Evolutionary conservation across 441 rosid species (phyloP).

Genomic region (Pelargonium myrrhifolium): DNA sequence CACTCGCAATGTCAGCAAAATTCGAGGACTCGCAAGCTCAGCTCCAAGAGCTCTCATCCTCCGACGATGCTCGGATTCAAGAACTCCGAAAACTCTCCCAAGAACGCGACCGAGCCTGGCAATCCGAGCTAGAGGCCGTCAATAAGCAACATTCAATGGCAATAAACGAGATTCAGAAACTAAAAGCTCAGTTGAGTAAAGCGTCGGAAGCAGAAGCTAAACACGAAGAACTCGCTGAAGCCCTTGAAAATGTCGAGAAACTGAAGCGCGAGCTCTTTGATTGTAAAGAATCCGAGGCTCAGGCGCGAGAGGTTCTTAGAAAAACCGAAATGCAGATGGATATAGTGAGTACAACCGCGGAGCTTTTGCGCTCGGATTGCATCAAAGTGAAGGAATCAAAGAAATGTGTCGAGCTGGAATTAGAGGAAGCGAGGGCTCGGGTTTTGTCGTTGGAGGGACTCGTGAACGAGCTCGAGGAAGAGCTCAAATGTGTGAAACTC

Average conservation of each 20-base stretch:
- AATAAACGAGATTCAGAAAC: conserved; percentile 79
- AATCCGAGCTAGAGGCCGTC: conserved; percentile 90
- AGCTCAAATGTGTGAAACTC: conserved; percentile 18
- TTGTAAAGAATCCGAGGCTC: conserved; percentile 74
- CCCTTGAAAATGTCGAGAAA: conserved; percentile 57
- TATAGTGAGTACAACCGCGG: conserved; percentile 51
- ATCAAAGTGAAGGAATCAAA: conserved; percentile 56
- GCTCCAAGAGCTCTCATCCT: conserved; percentile 58
- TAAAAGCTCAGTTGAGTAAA: conserved; percentile 67
- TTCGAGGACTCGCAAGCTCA: conserved; percentile 65
- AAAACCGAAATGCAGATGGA: conserved; percentile 59
- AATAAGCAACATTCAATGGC: conserved; percentile 79
- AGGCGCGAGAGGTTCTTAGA: conserved; percentile 46
- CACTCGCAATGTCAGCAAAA: conserved; percentile 39
- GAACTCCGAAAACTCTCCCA: conserved; percentile 78
- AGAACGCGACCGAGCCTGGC: conserved; percentile 87
- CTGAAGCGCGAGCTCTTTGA: conserved; percentile 45
- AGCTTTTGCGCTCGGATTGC: conserved; percentile 49
- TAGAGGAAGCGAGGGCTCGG: conserved; percentile 57
- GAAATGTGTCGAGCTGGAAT: conserved; percentile 41
- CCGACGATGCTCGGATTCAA: conserved; percentile 67
- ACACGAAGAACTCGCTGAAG: conserved; percentile 54
- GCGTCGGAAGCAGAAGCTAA: conserved; percentile 57
- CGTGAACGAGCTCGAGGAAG: conserved; percentile 48
- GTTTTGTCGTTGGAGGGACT: conserved; percentile 56